Evolutionary conservation across 1,284 basidiomycete genomes (phyloP).

Genomic region (Puccinia polysora): DNA sequence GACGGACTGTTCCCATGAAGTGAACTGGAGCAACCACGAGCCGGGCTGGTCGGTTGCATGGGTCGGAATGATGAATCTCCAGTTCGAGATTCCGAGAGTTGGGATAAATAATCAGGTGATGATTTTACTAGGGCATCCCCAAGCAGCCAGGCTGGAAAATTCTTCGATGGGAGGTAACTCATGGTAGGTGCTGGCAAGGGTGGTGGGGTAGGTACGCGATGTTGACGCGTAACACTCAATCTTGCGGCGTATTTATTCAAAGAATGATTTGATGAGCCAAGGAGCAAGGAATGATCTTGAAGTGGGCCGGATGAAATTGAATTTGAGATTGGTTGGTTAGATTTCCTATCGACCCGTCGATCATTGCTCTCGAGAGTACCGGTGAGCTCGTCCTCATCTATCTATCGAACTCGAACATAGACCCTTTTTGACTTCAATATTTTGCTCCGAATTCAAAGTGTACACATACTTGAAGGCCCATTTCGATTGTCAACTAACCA

Average conservation of each 20-base stretch:
- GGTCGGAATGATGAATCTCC: neutral
- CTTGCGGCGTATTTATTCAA: neutral
- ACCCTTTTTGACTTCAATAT: neutral
- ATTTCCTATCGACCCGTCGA: too few relatives aligned
- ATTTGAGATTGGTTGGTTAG: neutral
- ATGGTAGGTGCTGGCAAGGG: neutral
- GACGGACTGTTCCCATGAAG: slow-evolving; percentile 1
- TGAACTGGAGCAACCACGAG: slow-evolving; percentile 1
- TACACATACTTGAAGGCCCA: too few relatives aligned
- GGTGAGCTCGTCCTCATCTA: too few relatives aligned
- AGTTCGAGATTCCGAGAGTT: neutral
- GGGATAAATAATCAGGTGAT: neutral
- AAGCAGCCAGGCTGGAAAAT: slow-evolving; percentile 14
- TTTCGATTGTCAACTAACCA: slow-evolving; percentile 5
- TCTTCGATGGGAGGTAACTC: neutral
- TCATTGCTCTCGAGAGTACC: too few relatives aligned
- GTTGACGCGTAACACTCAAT: slow-evolving; percentile 8
- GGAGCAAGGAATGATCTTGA: neutral
- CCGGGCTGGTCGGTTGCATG: neutral
- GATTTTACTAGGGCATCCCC: slow-evolving; percentile 16
- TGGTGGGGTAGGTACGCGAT: slow-evolving; percentile 9
- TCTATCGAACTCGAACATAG: neutral
- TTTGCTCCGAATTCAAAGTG: too few relatives aligned
- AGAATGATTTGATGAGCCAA: neutral
- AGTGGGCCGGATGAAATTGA: neutral